phyloP scores from a whole-genome alignment of 495 filamentous ascomycete genomes.

The Penicillium goetzii region DNA sequence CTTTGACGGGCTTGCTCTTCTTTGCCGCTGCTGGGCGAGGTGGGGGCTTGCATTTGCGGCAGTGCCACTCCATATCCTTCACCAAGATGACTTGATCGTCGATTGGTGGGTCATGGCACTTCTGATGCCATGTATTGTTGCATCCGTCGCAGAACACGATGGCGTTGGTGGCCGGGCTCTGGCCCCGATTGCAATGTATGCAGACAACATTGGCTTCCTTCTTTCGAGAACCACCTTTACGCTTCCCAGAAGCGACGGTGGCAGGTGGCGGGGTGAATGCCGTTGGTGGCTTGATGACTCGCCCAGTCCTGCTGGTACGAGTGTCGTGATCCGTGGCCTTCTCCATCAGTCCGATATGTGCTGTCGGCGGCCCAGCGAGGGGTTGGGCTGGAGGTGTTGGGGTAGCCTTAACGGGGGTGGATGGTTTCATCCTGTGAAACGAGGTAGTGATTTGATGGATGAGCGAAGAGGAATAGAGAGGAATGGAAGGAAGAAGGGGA shows the following conservation, averaged over 20 bases:
- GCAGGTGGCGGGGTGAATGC: constrained; percentile 15
- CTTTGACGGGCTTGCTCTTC: constrained; percentile 30
- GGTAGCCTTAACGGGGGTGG: not conserved
- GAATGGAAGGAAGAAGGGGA: not conserved
- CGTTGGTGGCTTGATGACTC: constrained; percentile 20
- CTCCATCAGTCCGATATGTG: not conserved
- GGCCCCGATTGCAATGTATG: constrained; percentile 75
- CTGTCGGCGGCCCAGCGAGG: not conserved
- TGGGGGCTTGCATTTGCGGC: constrained; percentile 63
- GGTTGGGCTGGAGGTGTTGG: not conserved
- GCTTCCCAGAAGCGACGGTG: constrained; percentile 33
- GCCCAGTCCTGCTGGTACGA: constrained; percentile 25
- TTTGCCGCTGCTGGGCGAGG: constrained; percentile 30
- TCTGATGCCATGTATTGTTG: constrained; percentile 86
- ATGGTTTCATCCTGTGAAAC: not conserved
- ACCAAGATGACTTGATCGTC: constrained; percentile 66
- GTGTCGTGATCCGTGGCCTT: not conserved
- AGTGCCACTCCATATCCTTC: constrained; percentile 78
- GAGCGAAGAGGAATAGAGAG: constrained; percentile 8
- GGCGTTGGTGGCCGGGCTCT: constrained; percentile 74
- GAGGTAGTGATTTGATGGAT: not conserved
- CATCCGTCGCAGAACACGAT: constrained; percentile 97
- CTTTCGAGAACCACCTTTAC: constrained; percentile 49
- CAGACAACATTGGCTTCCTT: constrained; percentile 60
- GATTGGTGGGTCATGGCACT: constrained; percentile 86